phyloP scores from a whole-genome alignment of 1,284 basidiomycete genomes.

The Coniophora puteana region DNA sequence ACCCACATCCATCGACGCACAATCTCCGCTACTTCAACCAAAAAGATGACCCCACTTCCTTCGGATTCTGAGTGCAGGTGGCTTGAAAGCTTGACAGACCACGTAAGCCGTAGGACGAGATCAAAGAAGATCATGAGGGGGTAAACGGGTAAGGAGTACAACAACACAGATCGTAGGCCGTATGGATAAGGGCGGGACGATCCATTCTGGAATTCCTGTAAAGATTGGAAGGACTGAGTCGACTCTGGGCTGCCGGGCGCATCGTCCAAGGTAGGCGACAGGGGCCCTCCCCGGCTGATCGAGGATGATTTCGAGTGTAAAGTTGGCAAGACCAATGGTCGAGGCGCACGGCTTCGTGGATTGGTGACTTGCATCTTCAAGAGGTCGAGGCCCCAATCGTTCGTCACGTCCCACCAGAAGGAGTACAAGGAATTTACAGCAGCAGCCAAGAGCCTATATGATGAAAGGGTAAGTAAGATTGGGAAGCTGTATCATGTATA shows the following conservation, averaged over 20 bases:
- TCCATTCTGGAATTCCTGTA: conserved; percentile 2
- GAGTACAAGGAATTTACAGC: conserved; percentile 91
- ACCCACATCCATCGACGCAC: conserved; percentile 95
- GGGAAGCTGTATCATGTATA: no score
- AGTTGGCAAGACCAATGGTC: conserved; percentile 42
- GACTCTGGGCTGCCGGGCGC: conserved; percentile 9
- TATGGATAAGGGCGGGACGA: conserved; percentile 43
- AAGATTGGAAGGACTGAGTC: conserved; percentile 5
- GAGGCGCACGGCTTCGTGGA: conserved; percentile 28
- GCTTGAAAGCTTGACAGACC: conserved; percentile 89
- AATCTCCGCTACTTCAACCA: conserved; percentile 90
- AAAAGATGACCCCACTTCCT: conserved; percentile 83
- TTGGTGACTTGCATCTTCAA: conserved; percentile 41
- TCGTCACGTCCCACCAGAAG: conserved; percentile 99
- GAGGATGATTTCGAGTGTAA: conserved; percentile 35
- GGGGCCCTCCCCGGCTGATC: conserved; percentile 26
- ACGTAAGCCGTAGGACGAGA: conserved; percentile 89
- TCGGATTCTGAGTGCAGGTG: conserved; percentile 85
- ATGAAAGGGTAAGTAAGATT: background rate
- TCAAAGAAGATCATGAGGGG: conserved; percentile 84
- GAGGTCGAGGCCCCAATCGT: conserved; percentile 94
- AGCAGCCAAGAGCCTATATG: conserved; percentile 76
- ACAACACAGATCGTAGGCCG: conserved; percentile 68
- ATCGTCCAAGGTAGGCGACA: conserved; percentile 14
- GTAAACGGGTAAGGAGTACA: conserved; percentile 84